Evolutionary conservation across 352 stramenopile genomes (phyloP), one percentile per base, ranked within the genome.

Genomic region (Pythium aquatile): DNA sequence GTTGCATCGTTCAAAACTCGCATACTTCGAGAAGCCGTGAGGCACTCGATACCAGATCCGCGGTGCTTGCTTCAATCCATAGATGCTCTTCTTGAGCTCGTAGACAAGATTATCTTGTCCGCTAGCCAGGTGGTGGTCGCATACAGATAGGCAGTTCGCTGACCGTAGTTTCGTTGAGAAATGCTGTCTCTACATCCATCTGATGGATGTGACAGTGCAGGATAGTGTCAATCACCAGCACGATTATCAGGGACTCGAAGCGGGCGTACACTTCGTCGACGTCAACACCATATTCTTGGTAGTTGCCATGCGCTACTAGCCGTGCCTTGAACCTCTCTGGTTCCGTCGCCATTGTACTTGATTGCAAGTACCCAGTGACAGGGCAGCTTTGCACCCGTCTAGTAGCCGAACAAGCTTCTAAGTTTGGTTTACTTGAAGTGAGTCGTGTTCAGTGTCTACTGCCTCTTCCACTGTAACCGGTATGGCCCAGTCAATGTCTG

Each of bases 31-130:
- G 16, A 72, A 69, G 9, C 28, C 51, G 55, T 72, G 64, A 52
- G 65, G 64, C 14, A 69, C 64, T 65, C 26, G 55, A 55, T 75
- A 67, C 52, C 55, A 75, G 11, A 72, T 69, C 0, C 51, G 49
- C 37, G 59, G 63, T 47, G 61, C 54, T 68, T 61, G 14, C 58
- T 71, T 54, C 11, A 54, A 24, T 10, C 47, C 47, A 32, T 54
- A 54, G 47, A 54, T 29, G 24, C 47, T 54, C 24, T 54, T 54
- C 11, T 33, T 30, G 10, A 54, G 47, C 13, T 54, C 24, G 26
- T n/a, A 54, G 5, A 54, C 47, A 5, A 51, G 16, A 17, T 54
- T 10, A 1, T 54, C 47, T 54, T 29, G 10, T 5, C 47, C 3
- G 14, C 1, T 28, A 48, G 4, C 40, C 40, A 24, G 40, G 40